Base-by-base conservation (phyloP, 257 asterid species). In the Osmanthus fragrans region DNA sequence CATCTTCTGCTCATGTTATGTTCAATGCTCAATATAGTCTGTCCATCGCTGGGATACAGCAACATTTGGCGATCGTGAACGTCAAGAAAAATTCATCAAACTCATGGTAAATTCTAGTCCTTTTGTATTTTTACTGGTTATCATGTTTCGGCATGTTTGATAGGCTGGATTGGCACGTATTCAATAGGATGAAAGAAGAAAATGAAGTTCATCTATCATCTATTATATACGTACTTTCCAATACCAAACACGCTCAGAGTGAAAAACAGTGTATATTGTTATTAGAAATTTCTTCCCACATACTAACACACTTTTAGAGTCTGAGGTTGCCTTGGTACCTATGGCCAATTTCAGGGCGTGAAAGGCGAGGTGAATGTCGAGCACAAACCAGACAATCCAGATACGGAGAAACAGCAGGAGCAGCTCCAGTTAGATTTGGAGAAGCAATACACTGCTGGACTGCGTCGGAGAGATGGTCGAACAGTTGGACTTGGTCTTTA, bases 271-370 rank as follows among this genome's bases (percentile, higher is more conserved):
- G 34, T 65, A 73, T 80, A 60, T 45, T 54, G 71, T 77, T 47
- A 15, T 73, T 45, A 56, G 47, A 60, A 77, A 73, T 73, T 71
- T 82, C 63, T 78, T 84, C 81, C 80, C 74, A 76, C 84, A 63
- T 89, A 93, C 98, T 92, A 80, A 93, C 97, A 87, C 98, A 73
- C 82, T 87, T 92, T 90, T 88, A 95, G 99, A 95, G 97, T 93
- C 97, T 96, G 98, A 96, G 96, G 93, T 87, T 96, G 97, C 92
- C 36, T 88, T 92, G 99, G 97, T 91, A 66, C 90, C 83, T 89
- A 86, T 91, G 91, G 96, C 97, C 94, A 87, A 88, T 89, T 96
- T 97, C 90, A 96, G 99, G 99, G 99, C 72, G 97, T 93, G 91
- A 96, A 93, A 86, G 95, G 95, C 82, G 92, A 93, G 0, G 56